These are phyloP conservation scores for Mucuna pruriens DNA, from an alignment of 306 rosid species.

Conservation along the genomic window DNA sequence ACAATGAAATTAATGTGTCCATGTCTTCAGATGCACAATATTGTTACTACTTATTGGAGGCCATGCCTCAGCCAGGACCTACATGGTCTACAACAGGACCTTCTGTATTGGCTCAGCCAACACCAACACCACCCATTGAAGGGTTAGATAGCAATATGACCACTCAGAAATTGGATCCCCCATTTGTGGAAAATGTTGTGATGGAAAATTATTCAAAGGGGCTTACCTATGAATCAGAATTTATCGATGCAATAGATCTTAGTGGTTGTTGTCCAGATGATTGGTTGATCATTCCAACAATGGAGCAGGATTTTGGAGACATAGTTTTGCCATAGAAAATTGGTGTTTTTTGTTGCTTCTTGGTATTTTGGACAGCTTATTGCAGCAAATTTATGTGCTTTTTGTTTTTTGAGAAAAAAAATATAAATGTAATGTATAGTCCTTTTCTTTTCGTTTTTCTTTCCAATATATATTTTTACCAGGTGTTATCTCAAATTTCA, in stretches of 20 bases:
- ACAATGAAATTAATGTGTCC: conserved; percentile 35
- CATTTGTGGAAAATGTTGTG: conserved; percentile 16
- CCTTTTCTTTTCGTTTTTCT: neutral
- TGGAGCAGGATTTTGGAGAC: conserved; percentile 45
- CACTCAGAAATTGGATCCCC: conserved; percentile 26
- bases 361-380: neutral
- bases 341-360: neutral
- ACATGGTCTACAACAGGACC: conserved; percentile 71
- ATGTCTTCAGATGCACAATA: conserved; percentile 34
- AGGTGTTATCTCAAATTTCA: neutral
- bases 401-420: neutral
- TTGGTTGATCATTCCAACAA: conserved; percentile 55
- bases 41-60: conserved; percentile 59
- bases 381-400: neutral
- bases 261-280: conserved; percentile 47
- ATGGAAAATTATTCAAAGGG: conserved; percentile 18
- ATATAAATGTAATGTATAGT: neutral
- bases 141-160: conserved; percentile 42
- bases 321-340: conserved; percentile 21
- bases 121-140: neutral
- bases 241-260: conserved; percentile 39
- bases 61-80: conserved; percentile 67
- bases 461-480: neutral
- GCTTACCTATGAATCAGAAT: conserved; percentile 7
- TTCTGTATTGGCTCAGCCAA: conserved; percentile 43